Percentiles rank a stretch among this genome's conserved stretches.
phyloP scores from a whole-genome alignment of 2,329 filamentous ascomycete genomes.

The Penicillium sp. region DNA sequence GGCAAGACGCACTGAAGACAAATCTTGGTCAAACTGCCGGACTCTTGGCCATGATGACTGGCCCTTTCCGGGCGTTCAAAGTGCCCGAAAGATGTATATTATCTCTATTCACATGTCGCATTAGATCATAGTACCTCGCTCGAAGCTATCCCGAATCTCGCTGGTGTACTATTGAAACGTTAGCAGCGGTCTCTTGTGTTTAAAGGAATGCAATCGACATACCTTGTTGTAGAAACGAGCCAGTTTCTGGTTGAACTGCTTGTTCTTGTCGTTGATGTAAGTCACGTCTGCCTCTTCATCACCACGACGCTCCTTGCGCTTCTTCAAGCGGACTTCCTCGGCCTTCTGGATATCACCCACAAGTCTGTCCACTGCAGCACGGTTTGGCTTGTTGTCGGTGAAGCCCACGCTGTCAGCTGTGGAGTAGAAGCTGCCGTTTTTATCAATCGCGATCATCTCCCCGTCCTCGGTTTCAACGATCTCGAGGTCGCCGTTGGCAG shows the following conservation, averaged over 20 bases:
- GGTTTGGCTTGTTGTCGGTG: constrained; percentile 79
- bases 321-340: constrained; percentile 82
- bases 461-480: constrained; percentile 95
- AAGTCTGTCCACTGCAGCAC: constrained; percentile 80
- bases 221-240: constrained; percentile 92
- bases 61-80: not conserved
- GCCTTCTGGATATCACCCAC: constrained; percentile 84
- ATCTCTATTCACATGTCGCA: constrained; percentile 19
- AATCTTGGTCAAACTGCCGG: not conserved
- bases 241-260: constrained; percentile 99
- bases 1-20: not conserved
- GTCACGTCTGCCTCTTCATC: constrained; percentile 90
- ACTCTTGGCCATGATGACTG: not conserved
- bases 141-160: constrained; percentile 95
- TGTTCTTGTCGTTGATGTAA: constrained; percentile 99
- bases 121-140: constrained; percentile 93
- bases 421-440: constrained; percentile 85
- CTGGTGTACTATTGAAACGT: constrained; percentile 67
- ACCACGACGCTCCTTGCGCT: constrained; percentile 74
- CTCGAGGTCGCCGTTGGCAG: constrained; percentile 78
- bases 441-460: constrained; percentile 90
- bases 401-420: constrained; percentile 80
- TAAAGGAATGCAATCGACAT: constrained; percentile 20
- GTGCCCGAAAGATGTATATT: constrained; percentile 19
- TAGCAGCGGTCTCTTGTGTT: constrained; percentile 8